Evolutionary conservation across 352 stramenopile species (phyloP).

Genomic region (Albugo laibachii): DNA sequence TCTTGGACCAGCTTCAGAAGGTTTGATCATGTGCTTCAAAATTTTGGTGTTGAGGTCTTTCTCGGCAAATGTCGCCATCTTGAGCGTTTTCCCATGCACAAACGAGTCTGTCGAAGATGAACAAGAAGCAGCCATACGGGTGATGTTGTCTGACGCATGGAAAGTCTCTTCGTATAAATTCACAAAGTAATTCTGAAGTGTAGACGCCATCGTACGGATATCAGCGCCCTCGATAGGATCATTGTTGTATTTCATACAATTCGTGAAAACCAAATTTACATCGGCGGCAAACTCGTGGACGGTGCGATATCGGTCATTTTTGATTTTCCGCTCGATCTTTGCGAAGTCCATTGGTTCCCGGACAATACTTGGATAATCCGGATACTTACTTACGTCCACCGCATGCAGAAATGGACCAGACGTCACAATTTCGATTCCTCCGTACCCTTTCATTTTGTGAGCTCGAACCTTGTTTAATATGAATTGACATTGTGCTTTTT

Average conservation of each 20-base stretch:
- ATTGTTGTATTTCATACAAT: conserved; percentile 80
- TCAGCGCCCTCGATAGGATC: conserved; percentile 69
- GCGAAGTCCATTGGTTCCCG: conserved; percentile 74
- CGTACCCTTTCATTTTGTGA: conserved; percentile 75
- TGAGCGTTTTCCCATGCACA: too few relatives aligned
- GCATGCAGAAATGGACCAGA: conserved; percentile 63
- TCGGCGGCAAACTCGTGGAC: conserved; percentile 68
- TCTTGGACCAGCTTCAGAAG: background rate
- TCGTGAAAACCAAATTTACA: conserved; percentile 75
- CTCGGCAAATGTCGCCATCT: too few relatives aligned
- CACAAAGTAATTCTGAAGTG: conserved; percentile 60
- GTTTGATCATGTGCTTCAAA: too few relatives aligned
- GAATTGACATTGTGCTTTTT: conserved; percentile 38
- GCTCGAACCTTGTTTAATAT: conserved; percentile 51
- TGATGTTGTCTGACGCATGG: conserved; percentile 7
- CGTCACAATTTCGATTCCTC: conserved; percentile 63
- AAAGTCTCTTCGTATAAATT: conserved; percentile 54
- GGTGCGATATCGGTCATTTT: conserved; percentile 54
- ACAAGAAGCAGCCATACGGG: conserved; percentile 1
- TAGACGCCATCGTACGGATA: conserved; percentile 72
- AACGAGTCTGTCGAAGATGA: background rate
- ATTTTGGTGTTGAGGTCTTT: too few relatives aligned
- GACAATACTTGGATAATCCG: conserved; percentile 62
- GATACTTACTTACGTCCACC: conserved; percentile 72
- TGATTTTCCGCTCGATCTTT: conserved; percentile 77